These are phyloP conservation scores for Nigrograna mackinnonii DNA, from an alignment of 2,329 filamentous ascomycete genomes.

Conservation along the genomic window DNA sequence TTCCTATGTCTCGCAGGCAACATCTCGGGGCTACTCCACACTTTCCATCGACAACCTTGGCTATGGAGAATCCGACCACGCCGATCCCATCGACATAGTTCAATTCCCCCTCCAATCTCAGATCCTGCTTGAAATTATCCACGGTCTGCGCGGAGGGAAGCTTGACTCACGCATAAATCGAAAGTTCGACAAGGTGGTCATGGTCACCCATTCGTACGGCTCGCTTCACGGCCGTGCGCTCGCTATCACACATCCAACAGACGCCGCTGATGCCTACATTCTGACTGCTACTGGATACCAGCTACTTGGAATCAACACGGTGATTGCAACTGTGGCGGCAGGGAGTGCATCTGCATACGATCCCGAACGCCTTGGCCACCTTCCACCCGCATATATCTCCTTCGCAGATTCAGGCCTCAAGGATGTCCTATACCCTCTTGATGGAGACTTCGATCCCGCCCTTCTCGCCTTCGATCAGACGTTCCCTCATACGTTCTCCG, in stretches of 20 bases:
- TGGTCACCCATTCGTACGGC: slow-evolving; percentile 66
- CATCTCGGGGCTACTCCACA: slow-evolving; percentile 58
- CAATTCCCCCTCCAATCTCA: slow-evolving; percentile 58
- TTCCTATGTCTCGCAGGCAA: slow-evolving; percentile 38
- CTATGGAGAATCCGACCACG: slow-evolving; percentile 57
- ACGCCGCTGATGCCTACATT: slow-evolving; percentile 57
- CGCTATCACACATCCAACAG: slow-evolving; percentile 50
- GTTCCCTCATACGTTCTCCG: slow-evolving; percentile 4
- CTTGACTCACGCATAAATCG: slow-evolving; percentile 41
- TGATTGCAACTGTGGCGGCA: background rate
- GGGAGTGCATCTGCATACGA: slow-evolving; percentile 1
- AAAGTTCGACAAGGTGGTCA: slow-evolving; percentile 48
- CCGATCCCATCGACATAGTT: slow-evolving; percentile 60
- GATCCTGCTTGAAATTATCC: slow-evolving; percentile 56
- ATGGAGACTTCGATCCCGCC: slow-evolving; percentile 3
- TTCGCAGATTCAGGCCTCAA: background rate
- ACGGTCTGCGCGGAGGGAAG: slow-evolving; percentile 41
- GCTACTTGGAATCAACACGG: slow-evolving; percentile 3
- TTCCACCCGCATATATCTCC: slow-evolving; percentile 4
- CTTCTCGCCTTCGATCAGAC: slow-evolving; percentile 3
- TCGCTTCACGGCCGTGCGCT: slow-evolving; percentile 58
- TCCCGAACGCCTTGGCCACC: background rate
- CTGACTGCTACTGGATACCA: slow-evolving; percentile 62
- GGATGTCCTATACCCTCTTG: slow-evolving; percentile 3
- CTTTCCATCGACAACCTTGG: slow-evolving; percentile 65